Base-by-base conservation (phyloP, 176 grass and related monocot genomes). In the Aegilops bicornis region DNA sequence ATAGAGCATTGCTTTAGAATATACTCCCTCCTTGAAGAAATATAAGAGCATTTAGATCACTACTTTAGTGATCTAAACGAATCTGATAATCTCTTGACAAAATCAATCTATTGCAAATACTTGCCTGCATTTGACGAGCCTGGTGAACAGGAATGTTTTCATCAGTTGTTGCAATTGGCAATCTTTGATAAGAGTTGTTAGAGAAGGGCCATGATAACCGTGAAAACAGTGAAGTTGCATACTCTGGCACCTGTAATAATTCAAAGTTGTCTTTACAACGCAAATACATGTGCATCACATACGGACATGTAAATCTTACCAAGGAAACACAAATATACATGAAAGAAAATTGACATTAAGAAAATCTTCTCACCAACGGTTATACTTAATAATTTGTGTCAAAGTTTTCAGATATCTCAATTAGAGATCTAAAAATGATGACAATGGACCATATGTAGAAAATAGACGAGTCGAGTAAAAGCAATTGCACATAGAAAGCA, bases 241-340 rank as follows among this genome's bases (percentile, higher is more conserved):
- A 84, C 77, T 91, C 90, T 87, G 92, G 92, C 37, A 96, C 89
- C 97, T 99, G 90, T 25, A 86, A 86, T 63, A 8, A 67, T 89
- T 64, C 36, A 24, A 80, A 62, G 27, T 29, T 79, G 22, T 20
- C 33, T 71, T 79, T 83, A 78, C 36, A 82, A 64, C 13, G 2
- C 6, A 2, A 14, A 2, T 24, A 76, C 0, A 82, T 3, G 4
- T 3, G 2, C 31, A 85, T 2, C 30, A 1, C 60, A 85, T 10
- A 75, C 54, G 43, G 8, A 59, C 40, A 69, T 25, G 5, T 48
- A 66, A 67, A 56, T 62, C 12, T 77, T 62, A 78, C 29, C 25
- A 60, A 35, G 25, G 29, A 45, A 64, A 76, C 17, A 58, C 2
- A 75, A 54, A 29, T 54, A 87, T 3, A 17, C n/a, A 65, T 65